Evolutionary conservation across 371 early-diverging fungal species (phyloP).

Genomic region (Mucor racemosus): DNA sequence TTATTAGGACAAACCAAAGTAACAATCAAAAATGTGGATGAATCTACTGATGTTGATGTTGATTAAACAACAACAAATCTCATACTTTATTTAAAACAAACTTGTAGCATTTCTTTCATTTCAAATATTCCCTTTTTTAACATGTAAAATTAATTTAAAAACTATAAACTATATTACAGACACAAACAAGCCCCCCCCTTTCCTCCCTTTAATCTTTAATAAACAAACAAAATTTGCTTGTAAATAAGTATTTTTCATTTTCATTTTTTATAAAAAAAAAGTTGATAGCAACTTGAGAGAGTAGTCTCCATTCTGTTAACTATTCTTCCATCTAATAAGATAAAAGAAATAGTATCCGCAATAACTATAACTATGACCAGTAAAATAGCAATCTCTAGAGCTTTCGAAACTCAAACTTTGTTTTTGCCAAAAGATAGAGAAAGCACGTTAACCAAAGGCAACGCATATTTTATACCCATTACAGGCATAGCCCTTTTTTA

Average conservation of each 20-base stretch:
- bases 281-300: constrained; percentile 32
- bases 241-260: constrained; percentile 36
- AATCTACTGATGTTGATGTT: constrained; percentile 27
- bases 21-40: constrained; percentile 30
- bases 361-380: constrained; percentile 40
- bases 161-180: too few relatives aligned
- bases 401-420: constrained; percentile 21
- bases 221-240: constrained; percentile 2
- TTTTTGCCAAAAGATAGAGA: constrained; percentile 16
- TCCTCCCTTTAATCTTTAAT: not conserved
- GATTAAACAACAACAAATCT: not conserved
- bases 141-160: constrained; percentile 1
- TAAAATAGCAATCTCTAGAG: constrained; percentile 18
- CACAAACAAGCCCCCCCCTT: not conserved
- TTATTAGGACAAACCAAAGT: constrained; percentile 27
- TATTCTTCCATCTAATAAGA: constrained; percentile 3
- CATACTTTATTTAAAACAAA: not conserved
- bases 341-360: constrained; percentile 32
- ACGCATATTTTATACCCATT: constrained; percentile 23
- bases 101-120: not conserved
- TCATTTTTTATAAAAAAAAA: constrained; percentile 27
- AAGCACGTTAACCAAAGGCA: constrained; percentile 16
- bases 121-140: not conserved
- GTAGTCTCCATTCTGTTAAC: constrained; percentile 43
- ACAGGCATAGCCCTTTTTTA: constrained; percentile 24